These are phyloP conservation scores for Pseudozyma hubeiensis DNA, from an alignment of 1,284 basidiomycete genomes.

Conservation along the genomic window DNA sequence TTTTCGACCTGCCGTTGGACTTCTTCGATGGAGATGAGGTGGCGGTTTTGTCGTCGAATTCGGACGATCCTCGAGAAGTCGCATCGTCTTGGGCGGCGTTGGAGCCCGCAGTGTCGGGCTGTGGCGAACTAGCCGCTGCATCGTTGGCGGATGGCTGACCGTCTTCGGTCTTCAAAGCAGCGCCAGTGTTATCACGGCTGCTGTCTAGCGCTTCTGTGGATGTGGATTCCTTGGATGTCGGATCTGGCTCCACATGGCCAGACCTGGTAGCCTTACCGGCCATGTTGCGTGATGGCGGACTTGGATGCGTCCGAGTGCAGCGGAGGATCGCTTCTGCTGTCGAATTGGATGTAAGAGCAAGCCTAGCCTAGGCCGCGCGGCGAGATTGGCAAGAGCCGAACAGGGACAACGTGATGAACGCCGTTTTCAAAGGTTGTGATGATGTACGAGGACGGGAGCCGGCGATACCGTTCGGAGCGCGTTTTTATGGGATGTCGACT, in stretches of 20 bases:
- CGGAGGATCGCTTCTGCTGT: too few species aligned
- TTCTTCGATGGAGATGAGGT: constrained; percentile 32
- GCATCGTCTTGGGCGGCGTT: constrained; percentile 21
- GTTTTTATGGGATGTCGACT: too few species aligned
- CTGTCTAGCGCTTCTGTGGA: constrained; percentile 8
- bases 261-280: constrained; percentile 23
- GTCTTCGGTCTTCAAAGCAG: constrained; percentile 16
- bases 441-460: too few species aligned
- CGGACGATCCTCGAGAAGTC: constrained; percentile 33
- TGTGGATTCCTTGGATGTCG: constrained; percentile 5
- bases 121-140: constrained; percentile 1
- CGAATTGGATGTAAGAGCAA: too few species aligned
- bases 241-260: constrained; percentile 14
- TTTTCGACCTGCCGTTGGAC: constrained; percentile 30
- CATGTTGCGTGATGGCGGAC: constrained; percentile 14
- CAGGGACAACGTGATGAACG: too few species aligned
- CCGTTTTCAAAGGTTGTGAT: too few species aligned
- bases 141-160: not conserved
- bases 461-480: too few species aligned
- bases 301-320: not conserved
- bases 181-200: not conserved
- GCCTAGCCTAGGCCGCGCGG: too few species aligned
- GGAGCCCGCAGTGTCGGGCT: constrained; percentile 7
- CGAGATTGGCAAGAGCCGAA: too few species aligned
- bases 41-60: constrained; percentile 32